Base-by-base conservation (phyloP, 1,139 yeast species). In the Debaryomyces udenii region DNA sequence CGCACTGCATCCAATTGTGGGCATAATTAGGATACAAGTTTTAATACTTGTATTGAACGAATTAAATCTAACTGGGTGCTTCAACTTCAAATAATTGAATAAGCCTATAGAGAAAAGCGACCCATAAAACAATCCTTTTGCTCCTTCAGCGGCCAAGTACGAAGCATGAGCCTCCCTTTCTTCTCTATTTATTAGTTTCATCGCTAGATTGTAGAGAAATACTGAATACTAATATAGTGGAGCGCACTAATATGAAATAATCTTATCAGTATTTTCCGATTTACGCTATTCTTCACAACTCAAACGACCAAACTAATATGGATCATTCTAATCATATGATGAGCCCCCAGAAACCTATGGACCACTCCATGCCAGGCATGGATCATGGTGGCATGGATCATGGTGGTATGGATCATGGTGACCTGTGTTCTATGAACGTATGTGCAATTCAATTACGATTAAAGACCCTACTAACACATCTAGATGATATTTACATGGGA, bases 401-500 rank as follows among this genome's bases (percentile, higher is more conserved):
- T 43, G 48, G 49, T 31, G 64, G 48, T 37, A 66, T 56, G 64
- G 57, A 47, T 46, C 40, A 57, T 41, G 53, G 53, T 43, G 70
- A 70, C 28, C 71, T 63, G 68, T 84, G 90, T 53, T 73, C 78
- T n/a, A 81, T 81, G 87, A 76, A 80, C 59, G 66, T 62, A 59
- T 13, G 67, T 60, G 40, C 20, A 10, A 17, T 5, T 16, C 15
- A 15, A 26, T 27, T 17, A 34, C 7, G 7, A 20, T 7, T 20
- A 20, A 20, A 20, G 7, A 7, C 22, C 7, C n/a, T 27, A 40
- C 44, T 41, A 46, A 50, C 53, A 37, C 29, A 39, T 29, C n/a
- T 43, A 70, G 76, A 86, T 85, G 93, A 55, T 84, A n/a, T 86
- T 86, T 61, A 86, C 91, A 9, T 87, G 95, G 94, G 79, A 81